A percentile compares a stretch with the other conserved stretches of the same genome.
Conservation (phyloP, 495 filamentous ascomycete species). For the Penicillium waksmanii region DNA sequence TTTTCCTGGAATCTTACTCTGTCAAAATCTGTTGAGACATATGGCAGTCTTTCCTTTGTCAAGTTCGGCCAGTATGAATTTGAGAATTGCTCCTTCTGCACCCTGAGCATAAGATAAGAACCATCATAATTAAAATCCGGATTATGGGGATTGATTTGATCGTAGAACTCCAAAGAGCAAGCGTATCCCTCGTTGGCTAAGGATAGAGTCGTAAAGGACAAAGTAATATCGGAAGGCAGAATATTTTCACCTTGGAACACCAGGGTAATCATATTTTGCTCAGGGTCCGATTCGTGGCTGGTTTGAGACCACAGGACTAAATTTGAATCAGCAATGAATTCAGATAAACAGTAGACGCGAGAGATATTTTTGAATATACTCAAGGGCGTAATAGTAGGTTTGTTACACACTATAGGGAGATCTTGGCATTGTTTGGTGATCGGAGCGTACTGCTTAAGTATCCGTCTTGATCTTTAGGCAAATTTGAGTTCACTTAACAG, state of each 20-base stretch:
- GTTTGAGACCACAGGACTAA: not conserved
- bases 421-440: not conserved
- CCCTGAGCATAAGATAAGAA: conserved; percentile 1
- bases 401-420: not conserved
- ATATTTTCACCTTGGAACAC: not conserved
- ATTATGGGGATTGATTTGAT: not conserved
- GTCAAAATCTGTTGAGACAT: not conserved
- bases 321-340: not conserved
- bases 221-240: not conserved
- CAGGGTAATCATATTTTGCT: not conserved
- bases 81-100: not conserved
- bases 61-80: not conserved
- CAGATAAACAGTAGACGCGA: not conserved
- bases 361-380: not conserved
- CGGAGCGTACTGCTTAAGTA: not conserved
- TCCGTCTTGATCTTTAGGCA: not conserved
- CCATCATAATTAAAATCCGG: not conserved
- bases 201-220: not conserved
- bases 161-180: not conserved
- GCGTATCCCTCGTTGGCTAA: not conserved
- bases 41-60: not conserved
- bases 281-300: not conserved
- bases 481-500: not conserved
- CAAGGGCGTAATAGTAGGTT: not conserved
- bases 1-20: not conserved